Evolutionary conservation across 805 yeast genomes (phyloP).

Genomic region (Phaffomyces antillensis): DNA sequence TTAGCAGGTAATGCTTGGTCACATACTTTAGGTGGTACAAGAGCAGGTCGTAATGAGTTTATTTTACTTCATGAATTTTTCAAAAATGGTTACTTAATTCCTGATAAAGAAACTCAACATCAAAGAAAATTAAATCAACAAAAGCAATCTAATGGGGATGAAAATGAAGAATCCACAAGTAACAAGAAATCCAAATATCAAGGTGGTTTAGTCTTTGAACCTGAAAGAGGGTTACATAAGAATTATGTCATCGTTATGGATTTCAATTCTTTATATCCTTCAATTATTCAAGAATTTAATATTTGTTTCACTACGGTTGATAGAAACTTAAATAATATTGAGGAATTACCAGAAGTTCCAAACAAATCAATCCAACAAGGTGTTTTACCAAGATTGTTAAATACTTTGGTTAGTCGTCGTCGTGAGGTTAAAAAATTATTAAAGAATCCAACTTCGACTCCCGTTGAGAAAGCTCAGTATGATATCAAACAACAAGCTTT

Average conservation of each 20-base stretch:
- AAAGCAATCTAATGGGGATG: conserved; percentile 21
- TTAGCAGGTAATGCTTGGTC: conserved; percentile 98
- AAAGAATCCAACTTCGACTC: conserved; percentile 62
- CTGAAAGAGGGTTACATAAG: conserved; percentile 90
- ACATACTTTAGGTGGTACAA: conserved; percentile 86
- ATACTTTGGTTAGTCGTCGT: conserved; percentile 83
- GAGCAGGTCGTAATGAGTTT: conserved; percentile 93
- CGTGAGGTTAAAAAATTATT: conserved; percentile 83
- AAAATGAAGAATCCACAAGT: conserved; percentile 35
- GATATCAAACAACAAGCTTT: conserved; percentile 95
- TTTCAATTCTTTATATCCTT: conserved; percentile 94
- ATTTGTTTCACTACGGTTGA: conserved; percentile 95
- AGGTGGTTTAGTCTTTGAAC: conserved; percentile 96
- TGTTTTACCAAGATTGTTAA: conserved; percentile 77
- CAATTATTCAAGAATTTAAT: conserved; percentile 93
- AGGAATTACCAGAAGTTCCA: conserved; percentile 67
- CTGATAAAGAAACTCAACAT: conserved; percentile 61
- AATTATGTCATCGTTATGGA: conserved; percentile 92
- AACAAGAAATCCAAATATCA: conserved; percentile 68
- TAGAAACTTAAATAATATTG: conserved; percentile 48
- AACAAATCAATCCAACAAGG: conserved; percentile 54
- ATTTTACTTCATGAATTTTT: conserved; percentile 89
- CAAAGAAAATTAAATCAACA: conserved; percentile 30
- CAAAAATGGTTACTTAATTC: conserved; percentile 72
- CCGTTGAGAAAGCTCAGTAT: conserved; percentile 69